Evolutionary conservation across 2,329 filamentous ascomycete species (phyloP), one percentile per base, ranked within the genome.

Genomic region (Teratosphaeria nubilosa): DNA sequence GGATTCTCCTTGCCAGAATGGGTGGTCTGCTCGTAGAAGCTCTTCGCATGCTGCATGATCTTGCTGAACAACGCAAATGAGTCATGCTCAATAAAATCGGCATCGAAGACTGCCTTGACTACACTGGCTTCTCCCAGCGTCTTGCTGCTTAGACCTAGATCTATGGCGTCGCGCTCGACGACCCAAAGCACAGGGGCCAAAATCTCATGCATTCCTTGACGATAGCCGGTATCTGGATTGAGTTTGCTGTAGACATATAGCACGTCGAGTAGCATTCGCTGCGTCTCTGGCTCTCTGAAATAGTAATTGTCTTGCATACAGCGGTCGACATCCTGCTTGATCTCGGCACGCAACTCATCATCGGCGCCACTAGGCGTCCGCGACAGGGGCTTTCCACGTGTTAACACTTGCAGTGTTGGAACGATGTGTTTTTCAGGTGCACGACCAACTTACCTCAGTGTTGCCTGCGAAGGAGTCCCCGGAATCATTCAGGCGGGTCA

Each of bases 171-270:
- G 65, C 86, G 80, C 65, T 91, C 85, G 5, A 97, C 77, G 1
- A 90, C 88, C 80, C 90, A 90, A 6, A 96, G 77, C 41, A 99
- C 85, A 0, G 94, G 91, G 0, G 94, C 94, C 14, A 97, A 79
- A 51, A 99, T 78, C 74, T 99, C 94, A 71, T 99, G 94, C 92
- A 99, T 99, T 11, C 94, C 94, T 75, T 99, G 94, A n/a, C 94
- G 85, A 71, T 99, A 99, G 16, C 90, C 90, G 56, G 90, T 81
- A 64, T 87, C 85, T 1, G 90, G 90, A 68, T 97, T 90, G 56
- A 95, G 81, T 73, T 96, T 97, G 76, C 91, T 94, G 75, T 91
- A 97, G 64, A 99, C 82, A 73, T 97, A 99, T 34, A 99, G 78
- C 32, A 96, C 85, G 69, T 99, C 89, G 32, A 95, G 76, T 66